Base-by-base conservation (phyloP, 2,329 filamentous ascomycete genomes). In the Penicillium thymicola region DNA sequence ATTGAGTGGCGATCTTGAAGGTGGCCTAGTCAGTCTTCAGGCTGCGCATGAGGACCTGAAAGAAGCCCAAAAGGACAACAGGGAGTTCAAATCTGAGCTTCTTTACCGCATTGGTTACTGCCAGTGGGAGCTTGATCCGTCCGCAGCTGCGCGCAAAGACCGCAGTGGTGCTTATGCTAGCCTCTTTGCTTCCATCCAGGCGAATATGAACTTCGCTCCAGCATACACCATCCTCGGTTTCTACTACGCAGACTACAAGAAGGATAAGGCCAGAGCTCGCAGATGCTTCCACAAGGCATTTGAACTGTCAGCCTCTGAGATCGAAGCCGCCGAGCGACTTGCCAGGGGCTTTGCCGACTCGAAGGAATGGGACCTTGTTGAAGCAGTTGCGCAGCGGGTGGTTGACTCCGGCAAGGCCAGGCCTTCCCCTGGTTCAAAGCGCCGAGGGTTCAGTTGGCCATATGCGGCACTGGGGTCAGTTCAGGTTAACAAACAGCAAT, bases 221-320 rank as follows among this genome's bases (percentile, higher is more conserved):
- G 87, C 92, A 2, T 99, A 97, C 72, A 96, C 92, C 0, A 92
- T 87, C 62, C 83, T 99, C 5, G 94, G 94, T 16, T 80, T 93
- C 8, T 99, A 89, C 76, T 99, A 97, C 69, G 86, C 87, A 6
- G 93, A 97, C 68, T 97, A 97, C 69, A 89, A 85, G 54, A 91
- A 87, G 63, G 94, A 97, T 72, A 91, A 87, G 73, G 89, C 87
- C 67, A 82, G 95, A 68, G 91, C 93, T 9, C 84, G 90, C n/a
- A 87, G 89, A 61, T 97, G 93, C 70, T 97, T 97, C 67, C 90
- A 97, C 67, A 97, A 97, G 71, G 94, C 94, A 0, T 89, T 99
- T 48, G 94, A 99, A 72, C 78, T 99, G 3, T 99, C 94, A 0
- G 79, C 91, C 0, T 87, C 89, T 0, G 94, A 99, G 70, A 84